Evolutionary conservation across 768 basidiomycete species (phyloP).

Genomic region (Favolaschia claudopus): DNA sequence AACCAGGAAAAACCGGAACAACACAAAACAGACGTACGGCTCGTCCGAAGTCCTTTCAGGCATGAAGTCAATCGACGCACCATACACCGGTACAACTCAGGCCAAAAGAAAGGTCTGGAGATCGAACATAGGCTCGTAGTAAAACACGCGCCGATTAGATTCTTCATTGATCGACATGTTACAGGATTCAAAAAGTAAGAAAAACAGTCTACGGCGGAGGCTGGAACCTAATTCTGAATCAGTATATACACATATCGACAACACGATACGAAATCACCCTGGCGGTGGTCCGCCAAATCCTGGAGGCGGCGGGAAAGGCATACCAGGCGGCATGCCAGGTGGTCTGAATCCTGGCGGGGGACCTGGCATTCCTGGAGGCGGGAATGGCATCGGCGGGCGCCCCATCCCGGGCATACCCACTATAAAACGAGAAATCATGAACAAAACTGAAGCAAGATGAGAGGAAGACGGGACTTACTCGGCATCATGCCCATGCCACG

Average conservation of each 20-base stretch:
- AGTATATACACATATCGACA: conserved; percentile 9
- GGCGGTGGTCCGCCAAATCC: conserved; percentile 85
- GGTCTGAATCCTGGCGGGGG: conserved; percentile 88
- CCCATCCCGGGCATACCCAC: conserved; percentile 68
- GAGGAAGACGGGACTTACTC: conserved; percentile 55
- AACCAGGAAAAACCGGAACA: background rate
- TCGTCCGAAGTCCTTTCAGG: too few relatives aligned
- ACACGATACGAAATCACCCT: conserved; percentile 62
- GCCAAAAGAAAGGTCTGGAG: too few relatives aligned
- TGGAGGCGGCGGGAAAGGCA: conserved; percentile 82
- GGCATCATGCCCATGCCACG: conserved; percentile 97
- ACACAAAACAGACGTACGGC: background rate
- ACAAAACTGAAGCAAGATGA: conserved; percentile 13
- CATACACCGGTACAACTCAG: too few relatives aligned
- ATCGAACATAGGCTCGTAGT: too few relatives aligned
- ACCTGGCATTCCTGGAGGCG: conserved; percentile 83
- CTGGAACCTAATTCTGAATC: conserved; percentile 50
- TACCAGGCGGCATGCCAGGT: conserved; percentile 83
- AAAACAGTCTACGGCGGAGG: conserved; percentile 49
- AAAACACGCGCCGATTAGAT: background rate
- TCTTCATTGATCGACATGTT: conserved; percentile 15
- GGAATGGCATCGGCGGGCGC: conserved; percentile 73
- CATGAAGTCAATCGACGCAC: too few relatives aligned
- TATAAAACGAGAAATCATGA: conserved; percentile 37
- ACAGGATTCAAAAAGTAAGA: conserved; percentile 17